phyloP scores from a whole-genome alignment of 2,329 filamentous ascomycete species.

The Diaporthe amygdali region DNA sequence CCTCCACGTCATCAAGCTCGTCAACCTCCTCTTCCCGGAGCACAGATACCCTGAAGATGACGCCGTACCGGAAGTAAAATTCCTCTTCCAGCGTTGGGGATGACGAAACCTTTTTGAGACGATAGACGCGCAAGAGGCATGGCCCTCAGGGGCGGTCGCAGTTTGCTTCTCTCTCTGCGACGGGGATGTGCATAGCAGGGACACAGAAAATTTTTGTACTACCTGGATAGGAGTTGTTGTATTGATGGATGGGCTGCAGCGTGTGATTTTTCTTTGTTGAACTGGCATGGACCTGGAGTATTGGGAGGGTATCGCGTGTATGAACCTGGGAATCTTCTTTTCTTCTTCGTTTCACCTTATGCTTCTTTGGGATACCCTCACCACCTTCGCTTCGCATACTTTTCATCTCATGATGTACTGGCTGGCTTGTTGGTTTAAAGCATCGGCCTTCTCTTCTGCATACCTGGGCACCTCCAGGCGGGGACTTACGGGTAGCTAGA shows the following conservation, averaged over 20 bases:
- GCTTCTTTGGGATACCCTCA: neutral
- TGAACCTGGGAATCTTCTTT: neutral
- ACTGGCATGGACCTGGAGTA: neutral
- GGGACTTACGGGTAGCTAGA: neutral
- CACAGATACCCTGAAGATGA: constrained; percentile 16
- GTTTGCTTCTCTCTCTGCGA: neutral
- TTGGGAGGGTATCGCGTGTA: constrained; percentile 14
- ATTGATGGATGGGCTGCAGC: neutral
- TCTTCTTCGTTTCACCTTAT: neutral
- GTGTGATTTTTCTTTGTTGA: constrained; percentile 2
- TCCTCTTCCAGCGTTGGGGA: neutral
- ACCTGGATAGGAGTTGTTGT: neutral
- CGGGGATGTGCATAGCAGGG: constrained; percentile 1
- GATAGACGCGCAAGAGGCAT: neutral
- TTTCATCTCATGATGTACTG: neutral
- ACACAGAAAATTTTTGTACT: neutral
- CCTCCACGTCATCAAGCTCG: constrained; percentile 13
- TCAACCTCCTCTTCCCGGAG: neutral
- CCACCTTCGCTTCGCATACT: neutral
- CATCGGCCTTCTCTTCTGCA: constrained; percentile 2
- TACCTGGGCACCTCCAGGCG: constrained; percentile 11
- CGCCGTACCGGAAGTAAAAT: constrained; percentile 4
- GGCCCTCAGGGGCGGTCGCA: neutral
- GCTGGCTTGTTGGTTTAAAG: neutral
- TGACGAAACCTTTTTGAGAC: neutral